These are phyloP conservation scores for Apiospora aurea DNA, from an alignment of 2,329 filamentous ascomycete species.

Conservation along the genomic window DNA sequence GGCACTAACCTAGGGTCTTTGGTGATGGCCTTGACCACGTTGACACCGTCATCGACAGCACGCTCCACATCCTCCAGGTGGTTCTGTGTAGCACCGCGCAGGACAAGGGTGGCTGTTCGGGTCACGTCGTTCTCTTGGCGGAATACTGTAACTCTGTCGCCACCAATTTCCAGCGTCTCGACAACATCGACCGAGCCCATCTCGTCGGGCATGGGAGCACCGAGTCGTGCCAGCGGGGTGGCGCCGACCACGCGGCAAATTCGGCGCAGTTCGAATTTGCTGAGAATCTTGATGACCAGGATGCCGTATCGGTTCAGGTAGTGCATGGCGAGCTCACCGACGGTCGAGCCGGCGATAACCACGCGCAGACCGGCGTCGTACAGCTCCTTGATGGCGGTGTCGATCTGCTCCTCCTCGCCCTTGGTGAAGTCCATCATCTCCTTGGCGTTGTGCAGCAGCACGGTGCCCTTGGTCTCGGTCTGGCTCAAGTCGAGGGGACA, in stretches of 20 bases:
- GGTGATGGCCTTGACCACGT: constrained; percentile 98
- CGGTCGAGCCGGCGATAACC: constrained; percentile 88
- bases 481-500: constrained; percentile 95
- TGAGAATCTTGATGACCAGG: constrained; percentile 93
- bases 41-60: constrained; percentile 96
- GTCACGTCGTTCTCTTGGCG: constrained; percentile 93
- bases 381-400: constrained; percentile 91
- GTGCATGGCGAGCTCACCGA: constrained; percentile 95
- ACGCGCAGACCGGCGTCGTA: constrained; percentile 93
- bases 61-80: constrained; percentile 97
- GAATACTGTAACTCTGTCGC: constrained; percentile 98
- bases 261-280: constrained; percentile 95
- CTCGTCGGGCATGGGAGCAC: constrained; percentile 99
- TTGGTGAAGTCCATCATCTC: constrained; percentile 99
- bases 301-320: constrained; percentile 98
- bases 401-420: constrained; percentile 92
- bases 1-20: constrained; percentile 90
- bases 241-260: constrained; percentile 96
- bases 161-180: constrained; percentile 96
- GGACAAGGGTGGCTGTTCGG: constrained; percentile 90
- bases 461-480: constrained; percentile 98
- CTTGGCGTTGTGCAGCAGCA: constrained; percentile 94
- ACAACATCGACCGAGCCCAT: constrained; percentile 96
- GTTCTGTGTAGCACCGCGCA: constrained; percentile 96
- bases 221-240: constrained; percentile 92